phyloP scores from a whole-genome alignment of 768 basidiomycete genomes.

The Amanita phalloides region DNA sequence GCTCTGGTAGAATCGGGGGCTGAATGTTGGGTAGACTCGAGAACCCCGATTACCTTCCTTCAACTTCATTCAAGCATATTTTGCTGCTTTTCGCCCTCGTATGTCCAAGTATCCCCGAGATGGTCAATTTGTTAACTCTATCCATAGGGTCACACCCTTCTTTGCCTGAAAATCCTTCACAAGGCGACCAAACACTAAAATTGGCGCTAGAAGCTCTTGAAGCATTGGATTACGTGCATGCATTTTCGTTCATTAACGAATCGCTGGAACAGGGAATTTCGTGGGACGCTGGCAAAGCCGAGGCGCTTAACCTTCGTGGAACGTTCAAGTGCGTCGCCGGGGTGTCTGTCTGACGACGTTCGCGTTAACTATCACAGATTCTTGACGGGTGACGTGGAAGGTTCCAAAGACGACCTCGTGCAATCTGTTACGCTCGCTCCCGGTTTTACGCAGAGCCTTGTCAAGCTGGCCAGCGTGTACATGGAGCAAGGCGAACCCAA shows the following conservation, averaged over 20 bases:
- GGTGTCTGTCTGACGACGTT: neutral
- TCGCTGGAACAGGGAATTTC: conserved; percentile 82
- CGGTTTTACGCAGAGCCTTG: conserved; percentile 74
- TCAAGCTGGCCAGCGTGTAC: conserved; percentile 94
- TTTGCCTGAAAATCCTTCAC: conserved; percentile 64
- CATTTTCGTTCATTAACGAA: conserved; percentile 72
- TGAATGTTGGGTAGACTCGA: conserved; percentile 34
- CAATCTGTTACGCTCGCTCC: conserved; percentile 61
- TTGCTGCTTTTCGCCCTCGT: conserved; percentile 93
- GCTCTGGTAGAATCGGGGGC: neutral
- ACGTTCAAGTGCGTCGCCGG: conserved; percentile 74
- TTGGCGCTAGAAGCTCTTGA: conserved; percentile 76
- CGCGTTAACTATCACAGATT: conserved; percentile 40
- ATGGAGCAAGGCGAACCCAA: conserved; percentile 88
- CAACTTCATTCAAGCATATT: conserved; percentile 92
- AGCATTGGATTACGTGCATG: conserved; percentile 77
- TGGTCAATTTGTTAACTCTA: neutral
- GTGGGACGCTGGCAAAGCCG: conserved; percentile 63
- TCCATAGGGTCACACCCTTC: conserved; percentile 49
- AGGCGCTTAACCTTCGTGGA: conserved; percentile 86
- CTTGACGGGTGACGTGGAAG: conserved; percentile 72
- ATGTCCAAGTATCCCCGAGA: conserved; percentile 18
- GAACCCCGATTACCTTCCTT: conserved; percentile 79
- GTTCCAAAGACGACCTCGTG: conserved; percentile 77
- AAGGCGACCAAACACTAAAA: conserved; percentile 76